Base-by-base conservation (phyloP, 371 early-diverging fungal genomes). In the Umbelopsis sp. region DNA sequence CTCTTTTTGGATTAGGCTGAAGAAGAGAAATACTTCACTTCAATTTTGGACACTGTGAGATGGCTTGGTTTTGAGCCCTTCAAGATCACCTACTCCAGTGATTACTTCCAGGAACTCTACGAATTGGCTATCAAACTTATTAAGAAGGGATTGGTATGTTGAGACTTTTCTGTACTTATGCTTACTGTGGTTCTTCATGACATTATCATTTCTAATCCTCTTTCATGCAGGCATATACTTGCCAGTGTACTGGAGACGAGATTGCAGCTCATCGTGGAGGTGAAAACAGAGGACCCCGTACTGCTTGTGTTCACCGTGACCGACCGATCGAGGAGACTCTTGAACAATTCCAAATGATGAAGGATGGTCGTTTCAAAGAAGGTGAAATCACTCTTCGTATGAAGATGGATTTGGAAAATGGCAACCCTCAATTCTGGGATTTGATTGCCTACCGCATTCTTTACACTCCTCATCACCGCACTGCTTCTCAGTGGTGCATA, bases 401-500 rank as follows among this genome's bases (percentile, higher is more conserved):
- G 97, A 99, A 99, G 91, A 99, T 99, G 99, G 96, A 99, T 77
- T 77, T 93, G 68, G 88, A 94, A 69, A 91, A 92, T 76, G 97
- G 96, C 57, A 99, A 99, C 79, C 99, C 99, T 48, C 96, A 98
- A 82, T 97, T 99, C 88, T 98, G 99, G 97, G 99, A 99, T 77
- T 82, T 98, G 74, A 94, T 99, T 50, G 99, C 99, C 44, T 99
- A 99, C 84, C 93, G 99, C 70, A 92, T 99, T 38, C 73, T 98
- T 63, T 94, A 93, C 73, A 89, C 96, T 4, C 91, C 91, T 57
- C 99, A 99, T 79, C 92, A 91, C 76, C 92, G 97, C 65, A 98
- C 99, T 11, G 97, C 94, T 18, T 86, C 90, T 50, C 82, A 91
- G 63, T 99, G 99, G 98, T 90, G 97, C 74, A 94, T 99, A 76